phyloP scores from a whole-genome alignment of 306 rosid species.

The Geum urbanum region DNA sequence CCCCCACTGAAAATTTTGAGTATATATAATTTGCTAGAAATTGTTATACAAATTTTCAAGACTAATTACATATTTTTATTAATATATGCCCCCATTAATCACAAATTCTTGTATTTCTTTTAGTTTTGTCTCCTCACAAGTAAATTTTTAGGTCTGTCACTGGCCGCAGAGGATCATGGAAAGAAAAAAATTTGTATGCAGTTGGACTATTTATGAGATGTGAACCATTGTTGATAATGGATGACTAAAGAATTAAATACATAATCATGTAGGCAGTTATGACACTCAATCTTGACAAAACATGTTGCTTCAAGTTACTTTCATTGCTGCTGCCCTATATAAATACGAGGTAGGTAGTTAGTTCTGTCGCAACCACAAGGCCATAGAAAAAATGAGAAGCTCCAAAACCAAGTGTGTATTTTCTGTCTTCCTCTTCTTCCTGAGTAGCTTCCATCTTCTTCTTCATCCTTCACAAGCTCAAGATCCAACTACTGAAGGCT shows the following conservation, averaged over 20 bases:
- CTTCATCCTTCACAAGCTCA: constrained; percentile 39
- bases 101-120: no score
- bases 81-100: no score
- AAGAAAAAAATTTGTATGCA: background rate
- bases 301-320: background rate
- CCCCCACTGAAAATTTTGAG: no score
- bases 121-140: no score
- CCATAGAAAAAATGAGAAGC: constrained; percentile 16
- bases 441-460: constrained; percentile 1
- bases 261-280: background rate
- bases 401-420: background rate
- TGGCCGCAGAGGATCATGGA: no score
- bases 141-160: no score
- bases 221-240: background rate
- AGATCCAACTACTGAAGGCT: constrained; percentile 44
- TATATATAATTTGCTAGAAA: no score
- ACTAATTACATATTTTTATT: no score
- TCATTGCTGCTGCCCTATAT: background rate
- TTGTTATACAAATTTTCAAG: no score
- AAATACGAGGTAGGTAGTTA: background rate
- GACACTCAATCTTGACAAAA: constrained; percentile 5
- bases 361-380: no score
- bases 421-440: constrained; percentile 21
- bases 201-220: background rate
- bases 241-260: background rate